phyloP scores from a whole-genome alignment of 352 stramenopile species.

The Globisporangium spinosum region DNA sequence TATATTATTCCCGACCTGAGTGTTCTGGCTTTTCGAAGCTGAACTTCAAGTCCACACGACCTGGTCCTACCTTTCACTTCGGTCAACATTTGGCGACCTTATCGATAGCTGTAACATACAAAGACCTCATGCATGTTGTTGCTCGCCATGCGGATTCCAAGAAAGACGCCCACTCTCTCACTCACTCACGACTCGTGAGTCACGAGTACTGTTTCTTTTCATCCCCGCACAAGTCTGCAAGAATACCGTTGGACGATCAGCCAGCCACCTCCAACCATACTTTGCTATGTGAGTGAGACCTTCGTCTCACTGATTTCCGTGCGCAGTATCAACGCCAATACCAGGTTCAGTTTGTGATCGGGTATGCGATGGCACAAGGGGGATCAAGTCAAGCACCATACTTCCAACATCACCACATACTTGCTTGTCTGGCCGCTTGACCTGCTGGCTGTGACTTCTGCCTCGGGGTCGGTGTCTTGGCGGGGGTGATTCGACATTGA shows the following conservation, averaged over 20 bases:
- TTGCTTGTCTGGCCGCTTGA: too few relatives aligned
- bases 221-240: too few relatives aligned
- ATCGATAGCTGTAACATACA: not conserved
- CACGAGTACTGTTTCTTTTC: too few relatives aligned
- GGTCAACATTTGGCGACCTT: not conserved
- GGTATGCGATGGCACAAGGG: too few relatives aligned
- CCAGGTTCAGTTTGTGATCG: too few relatives aligned
- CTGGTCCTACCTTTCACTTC: not conserved
- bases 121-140: not conserved
- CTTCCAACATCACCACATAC: too few relatives aligned
- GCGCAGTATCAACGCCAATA: too few relatives aligned
- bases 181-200: not conserved
- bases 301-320: too few relatives aligned
- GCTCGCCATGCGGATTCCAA: not conserved
- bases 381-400: too few relatives aligned
- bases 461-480: not conserved
- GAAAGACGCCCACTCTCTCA: not conserved
- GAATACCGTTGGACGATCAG: too few relatives aligned
- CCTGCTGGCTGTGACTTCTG: not conserved
- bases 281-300: too few relatives aligned
- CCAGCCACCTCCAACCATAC: too few relatives aligned
- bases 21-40: not conserved
- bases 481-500: not conserved
- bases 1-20: not conserved
- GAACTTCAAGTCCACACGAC: not conserved